Evolutionary conservation across 805 yeast genomes (phyloP).

Genomic region (Metschnikowia reukaufii): DNA sequence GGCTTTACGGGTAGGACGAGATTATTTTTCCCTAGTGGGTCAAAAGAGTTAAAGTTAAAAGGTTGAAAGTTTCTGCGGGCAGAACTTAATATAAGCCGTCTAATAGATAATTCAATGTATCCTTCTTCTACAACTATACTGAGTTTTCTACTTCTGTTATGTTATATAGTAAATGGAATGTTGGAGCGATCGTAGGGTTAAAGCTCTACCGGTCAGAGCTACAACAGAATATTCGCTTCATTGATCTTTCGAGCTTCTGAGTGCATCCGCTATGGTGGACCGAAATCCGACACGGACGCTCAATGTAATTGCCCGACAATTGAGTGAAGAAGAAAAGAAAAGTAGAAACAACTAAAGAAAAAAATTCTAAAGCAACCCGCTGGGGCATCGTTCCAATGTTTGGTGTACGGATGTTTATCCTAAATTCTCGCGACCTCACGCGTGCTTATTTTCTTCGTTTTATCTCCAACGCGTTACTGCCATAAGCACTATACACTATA

Average conservation of each 20-base stretch:
- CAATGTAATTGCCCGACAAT: conserved; percentile 16
- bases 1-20: too few relatives aligned
- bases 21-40: too few relatives aligned
- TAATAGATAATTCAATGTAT: too few relatives aligned
- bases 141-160: too few relatives aligned
- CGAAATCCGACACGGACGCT: conserved; percentile 20
- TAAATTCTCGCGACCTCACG: background rate
- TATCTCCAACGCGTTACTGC: background rate
- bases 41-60: too few relatives aligned
- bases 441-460: background rate
- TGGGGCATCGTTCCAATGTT: background rate
- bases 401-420: conserved; percentile 7
- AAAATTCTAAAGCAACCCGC: background rate
- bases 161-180: too few relatives aligned
- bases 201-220: conserved; percentile 14
- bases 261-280: conserved; percentile 21
- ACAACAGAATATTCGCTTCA: conserved; percentile 16
- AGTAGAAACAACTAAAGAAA: background rate
- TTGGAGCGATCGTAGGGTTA: conserved; percentile 24
- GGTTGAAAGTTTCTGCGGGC: background rate
- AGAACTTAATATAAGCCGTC: background rate
- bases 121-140: too few relatives aligned
- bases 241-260: conserved; percentile 21
- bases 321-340: conserved; percentile 3
- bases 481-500: background rate